phyloP scores from a whole-genome alignment of 129 eudicot species.

The Tagetes patula region DNA sequence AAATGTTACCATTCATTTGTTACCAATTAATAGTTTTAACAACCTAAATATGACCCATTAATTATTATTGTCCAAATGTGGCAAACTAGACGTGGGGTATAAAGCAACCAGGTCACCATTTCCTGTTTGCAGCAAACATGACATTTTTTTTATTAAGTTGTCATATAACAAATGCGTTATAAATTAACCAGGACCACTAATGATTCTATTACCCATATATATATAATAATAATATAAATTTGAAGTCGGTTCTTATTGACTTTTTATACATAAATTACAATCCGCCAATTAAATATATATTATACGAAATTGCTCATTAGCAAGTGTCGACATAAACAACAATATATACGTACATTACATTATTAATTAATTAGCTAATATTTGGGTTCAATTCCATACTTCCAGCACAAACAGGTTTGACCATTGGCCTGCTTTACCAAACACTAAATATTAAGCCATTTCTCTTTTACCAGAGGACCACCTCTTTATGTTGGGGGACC shows the following conservation, averaged over 20 bases:
- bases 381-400: no score
- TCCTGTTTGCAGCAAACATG: neutral
- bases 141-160: neutral
- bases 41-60: slow-evolving; percentile 23
- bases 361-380: no score
- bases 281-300: neutral
- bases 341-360: no score
- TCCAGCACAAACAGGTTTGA: no score
- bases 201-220: neutral
- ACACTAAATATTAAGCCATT: no score
- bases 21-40: slow-evolving; percentile 23
- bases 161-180: neutral
- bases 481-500: no score
- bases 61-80: slow-evolving; percentile 24
- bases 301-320: neutral
- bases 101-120: neutral
- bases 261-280: neutral
- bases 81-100: slow-evolving; percentile 21
- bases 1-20: neutral
- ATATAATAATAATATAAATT: neutral
- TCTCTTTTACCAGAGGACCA: no score
- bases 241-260: neutral
- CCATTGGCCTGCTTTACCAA: no score
- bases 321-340: no score
- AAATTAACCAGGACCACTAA: neutral